phyloP scores from a whole-genome alignment of 805 yeast genomes.

The Priceomyces fermenticarens region DNA sequence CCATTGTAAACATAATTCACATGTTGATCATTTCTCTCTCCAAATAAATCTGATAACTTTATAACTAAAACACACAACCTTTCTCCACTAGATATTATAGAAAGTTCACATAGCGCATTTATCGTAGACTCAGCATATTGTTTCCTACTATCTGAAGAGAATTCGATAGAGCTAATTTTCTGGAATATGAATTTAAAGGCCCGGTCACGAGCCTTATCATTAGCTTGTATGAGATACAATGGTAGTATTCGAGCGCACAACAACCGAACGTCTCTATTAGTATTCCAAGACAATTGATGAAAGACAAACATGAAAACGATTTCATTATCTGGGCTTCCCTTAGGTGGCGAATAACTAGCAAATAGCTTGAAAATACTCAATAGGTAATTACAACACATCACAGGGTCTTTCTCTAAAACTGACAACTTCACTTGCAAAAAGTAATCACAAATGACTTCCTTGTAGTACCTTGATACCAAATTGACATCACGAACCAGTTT shows the following conservation, averaged over 20 bases:
- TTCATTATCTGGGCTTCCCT: conserved; percentile 12
- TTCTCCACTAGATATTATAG: conserved; percentile 62
- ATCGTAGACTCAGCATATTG: conserved; percentile 59
- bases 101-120: conserved; percentile 62
- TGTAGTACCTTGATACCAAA: conserved; percentile 22
- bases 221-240: conserved; percentile 38
- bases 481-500: conserved; percentile 18
- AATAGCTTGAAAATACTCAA: conserved; percentile 50
- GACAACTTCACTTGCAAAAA: conserved; percentile 9
- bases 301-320: conserved; percentile 40
- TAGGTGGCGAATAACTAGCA: conserved; percentile 51
- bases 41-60: conserved; percentile 63
- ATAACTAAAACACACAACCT: conserved; percentile 63
- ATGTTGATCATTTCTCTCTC: conserved; percentile 61
- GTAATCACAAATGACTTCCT: conserved; percentile 19
- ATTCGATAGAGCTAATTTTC: conserved; percentile 39
- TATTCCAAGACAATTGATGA: conserved; percentile 32
- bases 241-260: conserved; percentile 54
- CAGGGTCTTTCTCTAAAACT: conserved; percentile 14
- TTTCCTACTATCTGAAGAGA: conserved; percentile 21
- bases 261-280: conserved; percentile 55
- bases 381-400: conserved; percentile 41
- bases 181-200: conserved; percentile 45
- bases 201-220: conserved; percentile 35
- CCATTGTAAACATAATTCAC: conserved; percentile 68